phyloP scores from a whole-genome alignment of 2,329 filamentous ascomycete species.

The Aureobasidium lini region DNA sequence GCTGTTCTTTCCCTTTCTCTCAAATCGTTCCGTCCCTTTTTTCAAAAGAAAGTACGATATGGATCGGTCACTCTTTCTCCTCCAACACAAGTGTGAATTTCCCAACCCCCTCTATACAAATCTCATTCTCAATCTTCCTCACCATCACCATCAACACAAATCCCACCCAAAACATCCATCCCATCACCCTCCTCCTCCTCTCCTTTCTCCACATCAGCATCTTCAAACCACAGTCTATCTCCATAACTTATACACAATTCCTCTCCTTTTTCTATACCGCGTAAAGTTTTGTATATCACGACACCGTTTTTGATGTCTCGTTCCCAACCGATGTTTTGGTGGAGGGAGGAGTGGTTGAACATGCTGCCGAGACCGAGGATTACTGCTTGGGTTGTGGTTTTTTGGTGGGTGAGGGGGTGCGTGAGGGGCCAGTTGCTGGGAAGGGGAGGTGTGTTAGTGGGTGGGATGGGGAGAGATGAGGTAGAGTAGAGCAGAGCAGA shows the following conservation, averaged over 20 bases:
- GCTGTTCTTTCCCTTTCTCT: no score
- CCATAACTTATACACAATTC: conserved; percentile 43
- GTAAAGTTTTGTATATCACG: conserved; percentile 43
- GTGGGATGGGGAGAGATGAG: conserved; percentile 12
- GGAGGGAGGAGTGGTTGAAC: conserved; percentile 48
- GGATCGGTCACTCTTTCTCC: no score
- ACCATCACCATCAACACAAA: background rate
- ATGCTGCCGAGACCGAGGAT: conserved; percentile 50
- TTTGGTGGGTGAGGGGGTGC: background rate
- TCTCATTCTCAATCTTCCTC: background rate
- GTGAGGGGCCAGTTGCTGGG: conserved; percentile 37
- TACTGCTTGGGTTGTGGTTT: conserved; percentile 39
- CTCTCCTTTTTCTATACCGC: conserved; percentile 45
- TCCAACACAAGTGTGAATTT: background rate
- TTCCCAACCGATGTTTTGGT: conserved; percentile 51
- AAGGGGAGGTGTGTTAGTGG: background rate
- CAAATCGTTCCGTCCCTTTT: no score
- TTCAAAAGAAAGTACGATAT: no score
- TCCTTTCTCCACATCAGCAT: conserved; percentile 28
- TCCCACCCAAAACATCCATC: conserved; percentile 29
- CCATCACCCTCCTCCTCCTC: conserved; percentile 26
- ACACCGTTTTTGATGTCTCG: conserved; percentile 39
- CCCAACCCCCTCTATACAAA: background rate
- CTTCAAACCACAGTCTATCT: conserved; percentile 39
- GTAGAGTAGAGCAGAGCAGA: no score